Evolutionary conservation across 2,329 filamentous ascomycete genomes (phyloP).

Genomic region (Ophiostoma sp.): DNA sequence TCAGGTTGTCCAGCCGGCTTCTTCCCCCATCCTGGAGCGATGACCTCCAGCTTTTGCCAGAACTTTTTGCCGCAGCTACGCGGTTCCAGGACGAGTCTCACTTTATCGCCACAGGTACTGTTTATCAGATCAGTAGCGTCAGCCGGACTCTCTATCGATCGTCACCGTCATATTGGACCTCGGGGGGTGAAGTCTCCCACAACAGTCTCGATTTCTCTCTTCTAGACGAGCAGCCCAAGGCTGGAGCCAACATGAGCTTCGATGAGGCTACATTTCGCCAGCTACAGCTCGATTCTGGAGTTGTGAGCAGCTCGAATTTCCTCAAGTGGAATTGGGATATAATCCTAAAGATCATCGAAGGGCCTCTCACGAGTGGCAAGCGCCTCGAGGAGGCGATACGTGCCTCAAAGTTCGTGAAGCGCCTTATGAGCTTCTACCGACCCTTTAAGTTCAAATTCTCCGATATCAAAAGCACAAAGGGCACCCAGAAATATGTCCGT

Average conservation of each 20-base stretch:
- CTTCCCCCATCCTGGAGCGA: constrained; percentile 77
- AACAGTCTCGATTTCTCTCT: constrained; percentile 45
- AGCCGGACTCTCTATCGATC: constrained; percentile 87
- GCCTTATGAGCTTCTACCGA: constrained; percentile 88
- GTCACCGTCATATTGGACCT: constrained; percentile 45
- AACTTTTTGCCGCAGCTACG: constrained; percentile 72
- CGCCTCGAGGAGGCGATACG: constrained; percentile 90
- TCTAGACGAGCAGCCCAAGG: constrained; percentile 54
- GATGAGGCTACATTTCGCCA: constrained; percentile 61
- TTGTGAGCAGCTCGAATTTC: constrained; percentile 84
- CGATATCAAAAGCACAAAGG: constrained; percentile 81
- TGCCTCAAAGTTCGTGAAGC: constrained; percentile 92
- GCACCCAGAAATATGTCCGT: constrained; percentile 88
- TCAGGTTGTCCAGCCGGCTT: constrained; percentile 82
- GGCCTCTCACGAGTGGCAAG: constrained; percentile 83
- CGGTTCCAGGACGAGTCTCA: constrained; percentile 65
- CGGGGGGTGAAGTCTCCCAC: constrained; percentile 31
- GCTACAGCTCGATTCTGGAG: constrained; percentile 68
- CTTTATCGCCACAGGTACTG: constrained; percentile 78
- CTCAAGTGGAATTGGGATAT: constrained; percentile 97
- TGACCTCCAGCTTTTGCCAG: constrained; percentile 79
- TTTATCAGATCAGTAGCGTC: constrained; percentile 97
- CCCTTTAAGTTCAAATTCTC: constrained; percentile 97
- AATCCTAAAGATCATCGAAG: constrained; percentile 85
- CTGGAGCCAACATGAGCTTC: constrained; percentile 44